Conservation (phyloP, 192 early-diverging fungal genomes). For the Coemansia brasiliensis region DNA sequence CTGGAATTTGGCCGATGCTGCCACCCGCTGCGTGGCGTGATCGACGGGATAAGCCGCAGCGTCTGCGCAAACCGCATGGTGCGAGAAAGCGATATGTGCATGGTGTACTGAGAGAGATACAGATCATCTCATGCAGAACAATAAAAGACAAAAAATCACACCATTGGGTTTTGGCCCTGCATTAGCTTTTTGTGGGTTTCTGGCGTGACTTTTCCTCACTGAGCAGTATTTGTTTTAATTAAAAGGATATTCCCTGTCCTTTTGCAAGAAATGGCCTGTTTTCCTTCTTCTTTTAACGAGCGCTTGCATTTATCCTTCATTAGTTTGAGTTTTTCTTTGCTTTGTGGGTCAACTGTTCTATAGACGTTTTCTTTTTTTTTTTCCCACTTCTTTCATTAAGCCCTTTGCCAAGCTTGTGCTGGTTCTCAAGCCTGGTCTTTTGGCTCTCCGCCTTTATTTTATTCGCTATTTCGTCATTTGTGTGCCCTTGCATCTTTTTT, state of each 20-base stretch:
- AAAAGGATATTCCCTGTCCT: not conserved
- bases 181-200: not conserved
- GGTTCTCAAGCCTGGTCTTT: conserved; percentile 4
- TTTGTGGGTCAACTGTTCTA: not conserved
- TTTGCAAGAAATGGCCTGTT: not conserved
- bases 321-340: not conserved
- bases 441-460: not conserved
- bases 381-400: not conserved
- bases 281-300: not conserved
- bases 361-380: not conserved
- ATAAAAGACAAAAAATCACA: not conserved
- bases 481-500: not conserved
- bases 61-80: not conserved
- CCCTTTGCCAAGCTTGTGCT: conserved; percentile 11
- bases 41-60: not conserved
- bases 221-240: conserved; percentile 1
- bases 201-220: not conserved
- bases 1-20: not conserved
- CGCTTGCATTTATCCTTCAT: no score
- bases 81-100: not conserved
- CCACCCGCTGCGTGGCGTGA: conserved; percentile 1
- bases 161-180: conserved; percentile 1
- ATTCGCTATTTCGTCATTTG: not conserved
- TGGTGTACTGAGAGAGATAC: no score
- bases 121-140: not conserved